A percentile compares a stretch with the other conserved stretches of the same genome.
Evolutionary conservation across 768 basidiomycete genomes (phyloP).

Genomic region (Pleurotus tuoliensis): DNA sequence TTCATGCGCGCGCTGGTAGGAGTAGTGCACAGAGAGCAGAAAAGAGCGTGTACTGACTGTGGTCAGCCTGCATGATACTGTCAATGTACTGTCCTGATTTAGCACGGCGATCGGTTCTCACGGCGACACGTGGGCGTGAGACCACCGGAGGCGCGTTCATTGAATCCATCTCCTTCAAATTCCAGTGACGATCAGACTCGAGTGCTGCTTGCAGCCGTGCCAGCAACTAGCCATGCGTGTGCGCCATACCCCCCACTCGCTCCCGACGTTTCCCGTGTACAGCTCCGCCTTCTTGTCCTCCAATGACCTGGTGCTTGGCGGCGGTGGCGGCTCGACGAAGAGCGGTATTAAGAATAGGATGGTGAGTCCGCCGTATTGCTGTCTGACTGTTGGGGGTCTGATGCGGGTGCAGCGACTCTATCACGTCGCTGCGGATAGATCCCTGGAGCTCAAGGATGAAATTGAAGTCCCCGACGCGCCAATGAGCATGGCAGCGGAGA

Average conservation of each 20-base stretch:
- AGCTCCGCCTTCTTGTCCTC: constrained; percentile 76
- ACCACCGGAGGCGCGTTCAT: no score
- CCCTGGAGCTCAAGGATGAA: constrained; percentile 59
- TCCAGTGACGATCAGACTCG: no score
- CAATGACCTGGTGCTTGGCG: constrained; percentile 76
- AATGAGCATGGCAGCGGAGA: constrained; percentile 86
- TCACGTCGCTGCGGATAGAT: constrained; percentile 47
- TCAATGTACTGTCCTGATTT: neutral
- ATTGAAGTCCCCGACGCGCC: constrained; percentile 90
- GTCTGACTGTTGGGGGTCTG: neutral
- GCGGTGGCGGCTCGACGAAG: constrained; percentile 82
- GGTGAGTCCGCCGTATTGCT: constrained; percentile 39
- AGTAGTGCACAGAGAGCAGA: neutral
- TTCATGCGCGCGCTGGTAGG: neutral
- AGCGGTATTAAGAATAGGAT: constrained; percentile 95
- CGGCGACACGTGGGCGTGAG: neutral
- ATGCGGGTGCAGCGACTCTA: constrained; percentile 57
- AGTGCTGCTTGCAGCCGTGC: neutral
- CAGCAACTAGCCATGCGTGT: constrained; percentile 57
- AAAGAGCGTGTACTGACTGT: constrained; percentile 3
- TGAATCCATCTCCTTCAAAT: no score
- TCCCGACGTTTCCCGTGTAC: constrained; percentile 85
- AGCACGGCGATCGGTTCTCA: constrained; percentile 6
- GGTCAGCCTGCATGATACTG: neutral
- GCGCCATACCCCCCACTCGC: constrained; percentile 71